Evolutionary conservation across 2,329 filamentous ascomycete genomes (phyloP), one percentile per base, ranked within the genome.

Genomic region (Sporothrix pseudoabietina): DNA sequence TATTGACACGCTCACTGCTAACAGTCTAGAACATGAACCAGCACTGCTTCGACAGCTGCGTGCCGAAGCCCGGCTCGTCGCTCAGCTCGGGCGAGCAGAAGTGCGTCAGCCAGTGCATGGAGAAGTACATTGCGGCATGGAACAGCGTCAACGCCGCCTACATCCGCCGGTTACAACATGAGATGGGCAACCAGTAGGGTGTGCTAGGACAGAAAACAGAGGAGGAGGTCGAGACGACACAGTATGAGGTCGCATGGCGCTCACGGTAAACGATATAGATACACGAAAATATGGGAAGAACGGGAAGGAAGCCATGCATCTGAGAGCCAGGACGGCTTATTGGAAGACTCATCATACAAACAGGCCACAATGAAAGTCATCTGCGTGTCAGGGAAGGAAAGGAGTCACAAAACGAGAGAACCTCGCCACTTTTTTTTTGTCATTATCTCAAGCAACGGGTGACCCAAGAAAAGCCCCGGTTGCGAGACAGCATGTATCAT

Each of bases 121-220:
- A 94, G 78, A 94, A 94, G 82, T 95, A 94, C 85, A 93, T 94
- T 86, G 84, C 86, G 44, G 87, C 91, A 12, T 95, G 92, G 92
- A 94, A 94, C 83, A 84, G 87, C 76, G 90, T 93, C 79, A 92
- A 90, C 83, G 82, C 85, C 66, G 86, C 90, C 55, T 94, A 93
- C 81, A 88, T 93, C 78, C 82, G 82, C 75, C 86, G 88, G 77
- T 82, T 89, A 82, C 89, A 91, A 81, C 85, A 86, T 76, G 90
- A 91, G 83, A 83, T 83, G 72, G 78, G 76, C 73, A 82, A 81
- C 76, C 61, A 59, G 22, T 70, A 55, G 41, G 55, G 14, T 19
- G 9, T 32, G 39, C 19, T 5, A 3, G 39, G 49, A 30, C 9
- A 30, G 7, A 16, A 55, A 5, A 19, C 19, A 69, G 30, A 22